phyloP scores from a whole-genome alignment of 768 basidiomycete genomes.

The Dioszegia crocea region DNA sequence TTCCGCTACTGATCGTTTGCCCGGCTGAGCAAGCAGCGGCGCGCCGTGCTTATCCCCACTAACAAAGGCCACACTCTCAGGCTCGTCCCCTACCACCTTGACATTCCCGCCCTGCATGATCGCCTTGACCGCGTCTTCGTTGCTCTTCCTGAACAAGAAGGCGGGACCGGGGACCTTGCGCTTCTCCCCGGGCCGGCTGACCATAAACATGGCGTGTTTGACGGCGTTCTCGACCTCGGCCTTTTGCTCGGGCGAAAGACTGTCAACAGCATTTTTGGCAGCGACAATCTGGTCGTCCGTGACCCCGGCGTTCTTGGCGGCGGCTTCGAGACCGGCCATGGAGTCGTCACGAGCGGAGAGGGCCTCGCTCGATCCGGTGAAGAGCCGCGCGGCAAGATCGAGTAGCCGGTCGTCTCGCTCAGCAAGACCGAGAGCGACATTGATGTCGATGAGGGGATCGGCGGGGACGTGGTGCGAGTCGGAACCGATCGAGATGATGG shows the following conservation, averaged over 20 bases:
- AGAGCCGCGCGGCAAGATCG: conserved; percentile 8
- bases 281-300: conserved; percentile 7
- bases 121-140: background rate
- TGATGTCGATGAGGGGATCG: conserved; percentile 3
- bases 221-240: conserved; percentile 20
- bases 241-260: conserved; percentile 13
- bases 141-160: background rate
- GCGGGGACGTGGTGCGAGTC: background rate
- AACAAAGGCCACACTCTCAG: background rate
- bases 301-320: conserved; percentile 9
- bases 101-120: conserved; percentile 9
- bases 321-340: conserved; percentile 5
- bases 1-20: conserved; percentile 4
- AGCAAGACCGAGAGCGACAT: background rate
- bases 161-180: conserved; percentile 4
- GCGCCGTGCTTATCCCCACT: conserved; percentile 3
- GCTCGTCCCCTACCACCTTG: conserved; percentile 4
- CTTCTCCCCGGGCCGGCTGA: conserved; percentile 12
- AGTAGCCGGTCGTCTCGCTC: conserved; percentile 2
- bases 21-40: conserved; percentile 6
- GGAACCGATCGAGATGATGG: conserved; percentile 2
- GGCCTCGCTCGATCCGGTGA: background rate
- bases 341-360: conserved; percentile 1
- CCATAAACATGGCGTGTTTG: conserved; percentile 20
- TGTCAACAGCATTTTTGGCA: conserved; percentile 6